Conservation (phyloP, 345 rosid species). For the Linum lewisii region DNA sequence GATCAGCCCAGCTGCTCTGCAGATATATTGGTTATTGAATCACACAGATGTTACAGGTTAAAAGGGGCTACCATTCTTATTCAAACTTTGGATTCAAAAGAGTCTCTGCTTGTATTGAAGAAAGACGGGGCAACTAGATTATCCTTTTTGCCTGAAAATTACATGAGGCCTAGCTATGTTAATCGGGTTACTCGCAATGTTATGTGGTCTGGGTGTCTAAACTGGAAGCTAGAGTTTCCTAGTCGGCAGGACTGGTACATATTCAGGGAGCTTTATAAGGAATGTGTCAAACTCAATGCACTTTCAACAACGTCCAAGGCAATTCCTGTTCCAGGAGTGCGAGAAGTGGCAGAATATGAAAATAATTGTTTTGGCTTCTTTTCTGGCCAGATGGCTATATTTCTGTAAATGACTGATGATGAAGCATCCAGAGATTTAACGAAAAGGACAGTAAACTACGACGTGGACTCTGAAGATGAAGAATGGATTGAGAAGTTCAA, state of each 20-base stretch:
- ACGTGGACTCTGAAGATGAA: constrained; percentile 93
- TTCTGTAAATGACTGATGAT: constrained; percentile 38
- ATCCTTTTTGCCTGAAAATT: constrained; percentile 39
- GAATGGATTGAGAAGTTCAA: constrained; percentile 66
- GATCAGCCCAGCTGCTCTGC: constrained; percentile 38
- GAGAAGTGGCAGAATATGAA: constrained; percentile 47
- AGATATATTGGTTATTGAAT: constrained; percentile 40
- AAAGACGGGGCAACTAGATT: constrained; percentile 38
- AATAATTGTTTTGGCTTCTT: constrained; percentile 25
- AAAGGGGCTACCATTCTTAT: constrained; percentile 46
- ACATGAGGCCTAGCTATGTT: constrained; percentile 47
- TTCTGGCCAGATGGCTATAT: constrained; percentile 53
- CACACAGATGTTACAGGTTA: constrained; percentile 69
- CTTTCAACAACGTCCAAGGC: constrained; percentile 32
- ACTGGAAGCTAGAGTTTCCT: constrained; percentile 83
- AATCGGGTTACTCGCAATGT: constrained; percentile 64
- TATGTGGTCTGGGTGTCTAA: constrained; percentile 61
- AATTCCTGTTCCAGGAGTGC: constrained; percentile 80
- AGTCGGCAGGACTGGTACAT: constrained; percentile 56
- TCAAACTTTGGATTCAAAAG: constrained; percentile 47
- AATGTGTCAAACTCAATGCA: constrained; percentile 63
- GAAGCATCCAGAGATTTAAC: constrained; percentile 82
- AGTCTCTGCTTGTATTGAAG: constrained; percentile 62
- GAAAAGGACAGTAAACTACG: constrained; percentile 53
- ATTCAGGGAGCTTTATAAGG: constrained; percentile 81